These are phyloP conservation scores for Nigrospora osmanthi DNA, from an alignment of 2,329 filamentous ascomycete genomes.

Conservation along the genomic window DNA sequence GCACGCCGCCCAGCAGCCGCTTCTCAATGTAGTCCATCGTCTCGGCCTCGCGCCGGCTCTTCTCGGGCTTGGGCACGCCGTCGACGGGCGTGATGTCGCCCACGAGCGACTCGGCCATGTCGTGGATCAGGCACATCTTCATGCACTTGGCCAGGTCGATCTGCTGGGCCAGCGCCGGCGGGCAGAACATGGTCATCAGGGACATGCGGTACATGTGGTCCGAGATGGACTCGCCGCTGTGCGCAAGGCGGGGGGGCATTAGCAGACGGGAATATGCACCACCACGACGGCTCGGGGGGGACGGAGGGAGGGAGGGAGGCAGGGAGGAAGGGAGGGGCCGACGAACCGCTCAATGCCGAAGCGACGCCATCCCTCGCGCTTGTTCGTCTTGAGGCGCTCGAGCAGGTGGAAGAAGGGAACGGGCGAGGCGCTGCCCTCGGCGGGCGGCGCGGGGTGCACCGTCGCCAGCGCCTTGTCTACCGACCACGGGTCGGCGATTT, in stretches of 20 bases:
- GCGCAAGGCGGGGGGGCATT: background rate
- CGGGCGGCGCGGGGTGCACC: constrained; percentile 50
- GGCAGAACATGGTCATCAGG: constrained; percentile 87
- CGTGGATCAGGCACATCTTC: constrained; percentile 92
- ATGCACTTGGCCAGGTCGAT: constrained; percentile 80
- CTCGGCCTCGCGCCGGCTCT: constrained; percentile 74
- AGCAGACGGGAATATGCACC: background rate
- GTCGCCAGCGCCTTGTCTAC: constrained; percentile 57
- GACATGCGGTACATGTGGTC: constrained; percentile 99
- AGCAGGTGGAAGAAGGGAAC: constrained; percentile 92
- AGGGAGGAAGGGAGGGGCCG: background rate
- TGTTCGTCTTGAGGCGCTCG: constrained; percentile 89
- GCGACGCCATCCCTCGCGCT: constrained; percentile 90
- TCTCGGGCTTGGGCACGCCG: constrained; percentile 76
- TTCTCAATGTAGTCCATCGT: constrained; percentile 89
- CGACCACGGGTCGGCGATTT: constrained; percentile 41
- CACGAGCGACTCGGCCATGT: constrained; percentile 93
- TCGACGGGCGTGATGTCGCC: constrained; percentile 96
- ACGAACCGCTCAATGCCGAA: constrained; percentile 63
- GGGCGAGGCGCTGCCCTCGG: constrained; percentile 60
- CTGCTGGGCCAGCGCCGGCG: constrained; percentile 59
- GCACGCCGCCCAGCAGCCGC: constrained; percentile 64
- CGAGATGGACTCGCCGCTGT: constrained; percentile 77
- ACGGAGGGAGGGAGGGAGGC: constrained; percentile 2
- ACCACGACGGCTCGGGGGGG: background rate